phyloP scores from a whole-genome alignment of 768 basidiomycete species.

The Lentinula raphanica region DNA sequence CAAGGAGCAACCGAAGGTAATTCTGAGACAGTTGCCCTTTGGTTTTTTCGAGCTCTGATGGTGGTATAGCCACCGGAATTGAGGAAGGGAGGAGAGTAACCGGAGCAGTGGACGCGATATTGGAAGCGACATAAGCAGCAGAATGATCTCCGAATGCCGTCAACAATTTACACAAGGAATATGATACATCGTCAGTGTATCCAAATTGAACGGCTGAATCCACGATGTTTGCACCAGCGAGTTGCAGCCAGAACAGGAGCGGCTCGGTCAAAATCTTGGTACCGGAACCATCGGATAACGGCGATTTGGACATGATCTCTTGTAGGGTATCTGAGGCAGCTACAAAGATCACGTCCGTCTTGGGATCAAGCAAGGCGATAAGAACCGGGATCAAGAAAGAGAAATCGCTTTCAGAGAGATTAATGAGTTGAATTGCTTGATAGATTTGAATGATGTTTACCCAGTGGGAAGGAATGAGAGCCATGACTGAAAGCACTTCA shows the following conservation, averaged over 20 bases:
- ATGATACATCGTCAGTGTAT: slow-evolving; percentile 51
- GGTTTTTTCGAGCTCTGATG: slow-evolving; percentile 22
- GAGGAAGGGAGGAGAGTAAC: slow-evolving; percentile 24
- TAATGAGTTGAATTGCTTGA: not conserved
- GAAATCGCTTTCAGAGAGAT: slow-evolving; percentile 24
- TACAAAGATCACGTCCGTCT: slow-evolving; percentile 52
- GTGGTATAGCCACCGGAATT: slow-evolving; percentile 10
- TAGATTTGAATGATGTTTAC: slow-evolving; percentile 33
- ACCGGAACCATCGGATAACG: slow-evolving; percentile 66
- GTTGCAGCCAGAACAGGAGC: slow-evolving; percentile 71
- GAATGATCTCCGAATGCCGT: slow-evolving; percentile 85
- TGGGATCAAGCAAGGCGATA: slow-evolving; percentile 56
- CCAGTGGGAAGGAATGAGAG: slow-evolving; percentile 61
- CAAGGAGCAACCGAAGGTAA: slow-evolving; percentile 65
- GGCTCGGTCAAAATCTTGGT: slow-evolving; percentile 77
- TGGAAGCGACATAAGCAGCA: slow-evolving; percentile 64
- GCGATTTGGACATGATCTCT: slow-evolving; percentile 72
- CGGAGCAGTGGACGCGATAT: slow-evolving; percentile 47
- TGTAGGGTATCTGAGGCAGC: slow-evolving; percentile 67
- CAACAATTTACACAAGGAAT: slow-evolving; percentile 76
- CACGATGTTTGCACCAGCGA: slow-evolving; percentile 48
- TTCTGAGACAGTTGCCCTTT: slow-evolving; percentile 56
- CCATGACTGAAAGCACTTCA: slow-evolving; percentile 84
- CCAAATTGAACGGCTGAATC: slow-evolving; percentile 26
- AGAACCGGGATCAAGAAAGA: slow-evolving; percentile 62